A percentile compares a stretch with the other conserved stretches of the same genome.
These are phyloP conservation scores for Myxozyma mucilagina DNA, from an alignment of 805 yeast genomes.

Conservation along the genomic window DNA sequence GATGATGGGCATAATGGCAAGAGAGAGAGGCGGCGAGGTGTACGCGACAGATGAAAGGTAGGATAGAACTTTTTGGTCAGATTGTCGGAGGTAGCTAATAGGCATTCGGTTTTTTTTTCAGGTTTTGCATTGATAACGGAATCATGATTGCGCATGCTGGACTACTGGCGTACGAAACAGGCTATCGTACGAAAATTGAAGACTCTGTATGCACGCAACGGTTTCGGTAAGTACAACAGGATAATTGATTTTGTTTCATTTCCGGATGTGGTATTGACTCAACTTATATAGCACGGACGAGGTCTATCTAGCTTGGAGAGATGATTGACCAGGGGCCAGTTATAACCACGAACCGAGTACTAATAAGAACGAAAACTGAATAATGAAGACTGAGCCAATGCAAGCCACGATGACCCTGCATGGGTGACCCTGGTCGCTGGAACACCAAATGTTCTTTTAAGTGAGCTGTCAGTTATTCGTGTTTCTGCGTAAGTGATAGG, in stretches of 20 bases:
- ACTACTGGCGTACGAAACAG: slow-evolving; percentile 77
- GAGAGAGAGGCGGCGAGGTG: slow-evolving; percentile 83
- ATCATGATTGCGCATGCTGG: slow-evolving; percentile 99
- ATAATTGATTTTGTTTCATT: not conserved
- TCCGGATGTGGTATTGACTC: not conserved
- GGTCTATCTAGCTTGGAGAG: slow-evolving; percentile 26
- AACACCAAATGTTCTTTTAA: too few species aligned
- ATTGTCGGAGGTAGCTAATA: not conserved
- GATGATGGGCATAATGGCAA: slow-evolving; percentile 96
- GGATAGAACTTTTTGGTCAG: not conserved
- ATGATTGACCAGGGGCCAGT: too few species aligned
- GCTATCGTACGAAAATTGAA: slow-evolving; percentile 56
- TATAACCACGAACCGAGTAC: not conserved
- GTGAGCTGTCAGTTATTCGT: too few species aligned
- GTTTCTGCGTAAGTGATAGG: too few species aligned
- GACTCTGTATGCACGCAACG: slow-evolving; percentile 89
- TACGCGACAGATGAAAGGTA: slow-evolving; percentile 89
- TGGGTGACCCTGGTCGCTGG: too few species aligned
- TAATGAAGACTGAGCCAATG: too few species aligned
- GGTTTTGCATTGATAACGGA: slow-evolving; percentile 94
- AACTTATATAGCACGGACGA: slow-evolving; percentile 21
- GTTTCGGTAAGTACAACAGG: slow-evolving; percentile 51
- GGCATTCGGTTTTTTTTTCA: not conserved
- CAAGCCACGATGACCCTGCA: too few species aligned
- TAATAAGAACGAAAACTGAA: not conserved